Conservation (phyloP, 2,329 filamentous ascomycete genomes). For the Gyromitra esculenta region DNA sequence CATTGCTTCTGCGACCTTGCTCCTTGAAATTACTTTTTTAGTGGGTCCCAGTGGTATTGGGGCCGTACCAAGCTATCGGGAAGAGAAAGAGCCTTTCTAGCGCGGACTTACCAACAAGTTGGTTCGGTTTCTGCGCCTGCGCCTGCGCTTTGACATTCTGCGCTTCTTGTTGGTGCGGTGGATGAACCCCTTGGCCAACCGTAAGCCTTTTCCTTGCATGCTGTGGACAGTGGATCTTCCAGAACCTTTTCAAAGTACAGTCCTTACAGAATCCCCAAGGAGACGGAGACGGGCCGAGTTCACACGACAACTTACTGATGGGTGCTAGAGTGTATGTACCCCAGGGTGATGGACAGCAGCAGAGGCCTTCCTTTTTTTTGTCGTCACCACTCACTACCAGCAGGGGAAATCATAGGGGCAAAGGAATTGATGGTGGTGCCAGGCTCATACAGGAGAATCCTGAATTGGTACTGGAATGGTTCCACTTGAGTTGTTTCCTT, state of each 20-base stretch:
- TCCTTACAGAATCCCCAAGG: conserved; percentile 17
- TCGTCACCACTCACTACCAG: not conserved
- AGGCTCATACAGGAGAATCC: conserved; percentile 14
- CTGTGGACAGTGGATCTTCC: conserved; percentile 43
- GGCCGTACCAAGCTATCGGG: conserved; percentile 50
- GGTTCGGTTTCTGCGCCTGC: conserved; percentile 51
- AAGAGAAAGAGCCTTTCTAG: conserved; percentile 36
- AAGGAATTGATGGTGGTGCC: conserved; percentile 21
- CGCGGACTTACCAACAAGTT: conserved; percentile 50
- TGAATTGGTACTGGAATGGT: conserved; percentile 31
- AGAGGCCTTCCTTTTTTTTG: conserved; percentile 17
- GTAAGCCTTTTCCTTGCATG: conserved; percentile 41
- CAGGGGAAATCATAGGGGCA: conserved; percentile 28
- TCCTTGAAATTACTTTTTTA: conserved; percentile 43
- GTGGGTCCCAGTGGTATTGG: conserved; percentile 19
- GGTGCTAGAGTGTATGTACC: not conserved
- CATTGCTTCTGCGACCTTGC: conserved; percentile 38
- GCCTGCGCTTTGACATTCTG: conserved; percentile 48
- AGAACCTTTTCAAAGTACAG: conserved; percentile 24
- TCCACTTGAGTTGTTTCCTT: conserved; percentile 43
- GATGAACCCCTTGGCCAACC: conserved; percentile 26
- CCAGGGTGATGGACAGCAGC: not conserved
- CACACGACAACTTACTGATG: conserved; percentile 6
- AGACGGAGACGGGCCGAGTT: not conserved
- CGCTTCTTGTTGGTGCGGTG: conserved; percentile 39